Evolutionary conservation across 2,329 filamentous ascomycete genomes (phyloP).

Genomic region (Claviceps citrina): DNA sequence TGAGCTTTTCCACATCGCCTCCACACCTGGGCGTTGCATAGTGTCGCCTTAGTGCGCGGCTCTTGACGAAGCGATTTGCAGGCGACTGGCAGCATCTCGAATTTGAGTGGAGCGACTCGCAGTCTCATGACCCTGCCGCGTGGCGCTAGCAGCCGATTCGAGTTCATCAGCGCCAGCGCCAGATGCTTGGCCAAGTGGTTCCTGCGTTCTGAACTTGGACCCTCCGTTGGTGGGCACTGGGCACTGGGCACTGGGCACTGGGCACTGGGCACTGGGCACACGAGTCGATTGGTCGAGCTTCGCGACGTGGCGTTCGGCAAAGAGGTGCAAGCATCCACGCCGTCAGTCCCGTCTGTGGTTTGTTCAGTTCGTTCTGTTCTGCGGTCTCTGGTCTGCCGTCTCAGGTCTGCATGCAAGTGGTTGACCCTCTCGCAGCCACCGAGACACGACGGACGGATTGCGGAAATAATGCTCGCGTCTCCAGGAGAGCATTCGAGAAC

Average conservation of each 20-base stretch:
- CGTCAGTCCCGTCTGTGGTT: too few species aligned
- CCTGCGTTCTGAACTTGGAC: not conserved
- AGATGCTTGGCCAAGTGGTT: not conserved
- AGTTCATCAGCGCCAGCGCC: conserved; percentile 5
- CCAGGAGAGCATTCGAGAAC: too few species aligned
- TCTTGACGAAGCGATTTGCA: conserved; percentile 5
- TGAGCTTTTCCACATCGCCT: too few species aligned
- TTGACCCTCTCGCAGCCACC: not conserved
- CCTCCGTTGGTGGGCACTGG: too few species aligned
- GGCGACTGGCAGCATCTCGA: conserved; percentile 3
- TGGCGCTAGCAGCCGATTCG: conserved; percentile 15
- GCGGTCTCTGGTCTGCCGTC: too few species aligned
- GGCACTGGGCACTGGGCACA: too few species aligned
- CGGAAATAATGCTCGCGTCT: too few species aligned
- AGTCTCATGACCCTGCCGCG: conserved; percentile 18
- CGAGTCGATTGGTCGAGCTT: conserved; percentile 5
- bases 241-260: too few species aligned
- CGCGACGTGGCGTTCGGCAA: conserved; percentile 5
- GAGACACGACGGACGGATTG: too few species aligned
- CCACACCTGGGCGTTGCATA: too few species aligned
- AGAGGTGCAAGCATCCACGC: conserved; percentile 1
- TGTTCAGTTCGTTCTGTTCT: too few species aligned
- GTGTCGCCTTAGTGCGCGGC: conserved; percentile 6
- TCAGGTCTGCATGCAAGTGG: too few species aligned
- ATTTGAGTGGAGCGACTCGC: conserved; percentile 10